A percentile compares a stretch with the other conserved stretches of the same genome.
Evolutionary conservation across 2,329 filamentous ascomycete genomes (phyloP).

Genomic region (Ophiocordyceps australis): DNA sequence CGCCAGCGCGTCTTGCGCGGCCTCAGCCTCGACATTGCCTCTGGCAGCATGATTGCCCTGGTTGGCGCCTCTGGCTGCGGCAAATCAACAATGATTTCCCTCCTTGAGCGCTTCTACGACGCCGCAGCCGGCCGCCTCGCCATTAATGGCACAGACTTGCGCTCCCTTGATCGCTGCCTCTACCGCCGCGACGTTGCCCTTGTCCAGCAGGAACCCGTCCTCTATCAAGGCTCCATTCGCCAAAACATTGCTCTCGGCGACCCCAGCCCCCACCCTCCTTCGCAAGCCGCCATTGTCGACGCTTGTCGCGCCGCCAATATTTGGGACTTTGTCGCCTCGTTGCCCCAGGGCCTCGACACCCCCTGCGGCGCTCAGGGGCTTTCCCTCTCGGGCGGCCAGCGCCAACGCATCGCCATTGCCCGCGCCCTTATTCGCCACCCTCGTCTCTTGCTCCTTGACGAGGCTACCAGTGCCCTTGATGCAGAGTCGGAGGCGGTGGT

Average conservation of each 20-base stretch:
- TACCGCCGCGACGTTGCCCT: slow-evolving; percentile 18
- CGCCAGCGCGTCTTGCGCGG: slow-evolving; percentile 16
- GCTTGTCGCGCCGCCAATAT: slow-evolving; percentile 37
- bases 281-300: slow-evolving; percentile 21
- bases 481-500: slow-evolving; percentile 48
- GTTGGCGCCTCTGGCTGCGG: slow-evolving; percentile 40
- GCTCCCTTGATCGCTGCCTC: slow-evolving; percentile 8
- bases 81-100: slow-evolving; percentile 39
- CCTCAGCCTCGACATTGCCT: slow-evolving; percentile 19
- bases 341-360: slow-evolving; percentile 43
- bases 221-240: slow-evolving; percentile 31
- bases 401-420: slow-evolving; percentile 57
- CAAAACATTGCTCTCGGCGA: slow-evolving; percentile 33
- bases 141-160: slow-evolving; percentile 12
- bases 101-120: slow-evolving; percentile 26
- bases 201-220: slow-evolving; percentile 21
- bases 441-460: slow-evolving; percentile 50
- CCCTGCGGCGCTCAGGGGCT: slow-evolving; percentile 48
- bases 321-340: slow-evolving; percentile 32
- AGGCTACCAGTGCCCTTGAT: slow-evolving; percentile 49
- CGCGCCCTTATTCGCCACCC: slow-evolving; percentile 51
- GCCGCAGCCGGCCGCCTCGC: slow-evolving; percentile 12
- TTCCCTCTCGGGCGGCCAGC: slow-evolving; percentile 54
- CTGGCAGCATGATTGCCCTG: slow-evolving; percentile 31
- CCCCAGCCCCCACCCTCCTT: slow-evolving; percentile 10